Percentiles rank a stretch among this genome's conserved stretches.
Conservation (phyloP, 2,329 filamentous ascomycete genomes). For the Botryotinia calthae region DNA sequence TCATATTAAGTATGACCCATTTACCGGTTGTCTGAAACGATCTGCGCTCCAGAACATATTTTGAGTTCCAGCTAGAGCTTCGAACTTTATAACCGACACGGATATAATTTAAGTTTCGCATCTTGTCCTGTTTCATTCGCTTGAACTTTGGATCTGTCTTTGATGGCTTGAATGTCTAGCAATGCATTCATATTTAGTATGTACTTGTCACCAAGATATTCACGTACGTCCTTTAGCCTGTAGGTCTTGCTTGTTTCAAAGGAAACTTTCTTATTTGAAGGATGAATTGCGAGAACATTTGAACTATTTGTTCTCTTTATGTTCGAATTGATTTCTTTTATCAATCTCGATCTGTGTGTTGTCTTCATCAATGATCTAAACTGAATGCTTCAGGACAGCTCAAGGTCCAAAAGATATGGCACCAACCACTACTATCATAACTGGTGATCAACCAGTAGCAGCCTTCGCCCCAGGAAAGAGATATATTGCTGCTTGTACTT, state of each 20-base stretch:
- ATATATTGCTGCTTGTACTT: slow-evolving; percentile 10
- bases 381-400: neutral
- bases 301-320: neutral
- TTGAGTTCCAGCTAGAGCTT: neutral
- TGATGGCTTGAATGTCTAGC: neutral
- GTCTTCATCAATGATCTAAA: neutral
- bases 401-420: neutral
- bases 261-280: neutral
- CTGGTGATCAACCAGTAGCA: neutral
- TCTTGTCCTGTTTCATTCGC: neutral
- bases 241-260: neutral
- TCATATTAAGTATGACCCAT: neutral
- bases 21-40: neutral
- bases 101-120: neutral
- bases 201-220: neutral
- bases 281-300: neutral
- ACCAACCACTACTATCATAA: neutral
- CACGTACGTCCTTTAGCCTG: neutral
- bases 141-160: neutral
- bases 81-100: neutral
- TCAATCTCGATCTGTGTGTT: neutral
- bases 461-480: neutral
- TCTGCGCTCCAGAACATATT: neutral
- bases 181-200: neutral
- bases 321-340: neutral